These are phyloP conservation scores for Diplotaxis tenuifolia DNA, from an alignment of 345 rosid species.

Conservation along the genomic window DNA sequence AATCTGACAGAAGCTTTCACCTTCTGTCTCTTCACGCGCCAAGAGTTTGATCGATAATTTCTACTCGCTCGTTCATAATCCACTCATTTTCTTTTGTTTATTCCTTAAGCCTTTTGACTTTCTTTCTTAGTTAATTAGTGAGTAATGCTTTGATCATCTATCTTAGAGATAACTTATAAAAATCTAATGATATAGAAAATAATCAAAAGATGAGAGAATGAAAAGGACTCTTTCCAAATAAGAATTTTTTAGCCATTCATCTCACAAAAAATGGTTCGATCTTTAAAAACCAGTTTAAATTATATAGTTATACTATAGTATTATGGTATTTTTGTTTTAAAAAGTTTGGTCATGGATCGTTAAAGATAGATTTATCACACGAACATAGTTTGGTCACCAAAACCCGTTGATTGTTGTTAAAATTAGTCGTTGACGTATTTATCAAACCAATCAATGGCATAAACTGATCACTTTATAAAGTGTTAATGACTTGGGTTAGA, in stretches of 20 bases:
- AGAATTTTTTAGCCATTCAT: no score
- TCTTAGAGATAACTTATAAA: not conserved
- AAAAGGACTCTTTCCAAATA: no score
- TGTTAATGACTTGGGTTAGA: not conserved
- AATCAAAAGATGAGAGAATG: no score
- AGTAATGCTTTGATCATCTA: not conserved
- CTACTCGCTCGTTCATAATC: conserved; percentile 16
- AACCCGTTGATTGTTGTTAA: not conserved
- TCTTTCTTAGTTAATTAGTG: not conserved
- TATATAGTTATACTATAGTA: no score
- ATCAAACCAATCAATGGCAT: not conserved
- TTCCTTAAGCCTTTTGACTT: not conserved
- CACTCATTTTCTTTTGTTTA: not conserved
- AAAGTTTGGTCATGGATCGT: no score
- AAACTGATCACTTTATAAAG: not conserved
- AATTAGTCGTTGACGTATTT: not conserved
- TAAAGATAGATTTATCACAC: no score
- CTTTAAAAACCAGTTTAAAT: no score
- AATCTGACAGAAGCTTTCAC: conserved; percentile 3
- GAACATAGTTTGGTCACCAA: no score
- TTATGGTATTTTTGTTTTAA: no score
- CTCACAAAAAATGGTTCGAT: no score
- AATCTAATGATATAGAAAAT: no score
- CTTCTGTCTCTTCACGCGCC: conserved; percentile 12
- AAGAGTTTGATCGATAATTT: not conserved